Evolutionary conservation across 2,329 filamentous ascomycete species (phyloP).

Genomic region (Xenoacremonium recifei): DNA sequence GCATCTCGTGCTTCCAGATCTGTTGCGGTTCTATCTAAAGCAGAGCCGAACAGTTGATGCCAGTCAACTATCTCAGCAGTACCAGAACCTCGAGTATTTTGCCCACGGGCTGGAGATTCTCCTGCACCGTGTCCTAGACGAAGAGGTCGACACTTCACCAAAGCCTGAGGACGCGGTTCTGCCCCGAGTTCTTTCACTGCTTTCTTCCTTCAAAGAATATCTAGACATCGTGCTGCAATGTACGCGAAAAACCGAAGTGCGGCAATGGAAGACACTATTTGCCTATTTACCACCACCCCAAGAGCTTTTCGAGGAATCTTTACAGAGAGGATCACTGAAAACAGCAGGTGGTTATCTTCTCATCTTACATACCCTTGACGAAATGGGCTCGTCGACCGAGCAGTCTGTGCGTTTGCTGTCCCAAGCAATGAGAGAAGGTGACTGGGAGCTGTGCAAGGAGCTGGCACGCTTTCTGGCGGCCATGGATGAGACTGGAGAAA

Average conservation of each 20-base stretch:
- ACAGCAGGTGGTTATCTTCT: constrained; percentile 96
- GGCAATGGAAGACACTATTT: constrained; percentile 93
- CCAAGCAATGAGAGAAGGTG: constrained; percentile 76
- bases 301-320: constrained; percentile 88
- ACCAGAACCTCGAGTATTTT: constrained; percentile 86
- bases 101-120: constrained; percentile 89
- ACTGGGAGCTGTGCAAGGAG: constrained; percentile 96
- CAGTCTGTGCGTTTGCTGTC: constrained; percentile 79
- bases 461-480: constrained; percentile 92
- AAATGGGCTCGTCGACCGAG: constrained; percentile 66
- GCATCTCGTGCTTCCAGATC: constrained; percentile 86
- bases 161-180: constrained; percentile 63
- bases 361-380: constrained; percentile 80
- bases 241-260: constrained; percentile 92
- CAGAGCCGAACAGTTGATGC: constrained; percentile 78
- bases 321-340: constrained; percentile 82
- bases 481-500: constrained; percentile 82
- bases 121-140: constrained; percentile 88
- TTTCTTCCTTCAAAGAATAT: constrained; percentile 78
- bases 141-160: constrained; percentile 78
- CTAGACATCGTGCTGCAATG: constrained; percentile 96
- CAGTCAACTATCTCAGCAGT: constrained; percentile 78
- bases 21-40: constrained; percentile 76
- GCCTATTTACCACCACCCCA: constrained; percentile 85
- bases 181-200: constrained; percentile 59